A percentile compares a stretch with the other conserved stretches of the same genome.
Evolutionary conservation across 345 rosid species (phyloP).

Genomic region (Mercurialis annua): DNA sequence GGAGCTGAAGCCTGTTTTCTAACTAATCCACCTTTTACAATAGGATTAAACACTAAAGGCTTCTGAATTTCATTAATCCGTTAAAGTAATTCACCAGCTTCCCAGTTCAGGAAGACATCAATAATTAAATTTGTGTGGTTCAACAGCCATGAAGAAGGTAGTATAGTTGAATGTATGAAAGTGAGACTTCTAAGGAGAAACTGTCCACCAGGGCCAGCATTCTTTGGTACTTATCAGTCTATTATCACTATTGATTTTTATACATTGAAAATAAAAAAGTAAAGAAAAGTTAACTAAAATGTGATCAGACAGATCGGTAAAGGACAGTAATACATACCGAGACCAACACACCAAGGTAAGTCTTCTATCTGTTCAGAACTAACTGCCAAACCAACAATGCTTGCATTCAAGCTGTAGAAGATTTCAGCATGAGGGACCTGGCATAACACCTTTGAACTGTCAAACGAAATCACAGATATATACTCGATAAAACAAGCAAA

Average conservation of each 20-base stretch:
- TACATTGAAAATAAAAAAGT: background rate
- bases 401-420: slow-evolving; percentile 76
- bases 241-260: background rate
- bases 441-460: slow-evolving; percentile 22
- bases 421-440: slow-evolving; percentile 66
- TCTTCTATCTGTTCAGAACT: slow-evolving; percentile 54
- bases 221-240: background rate
- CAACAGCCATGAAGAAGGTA: background rate
- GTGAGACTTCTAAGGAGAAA: background rate
- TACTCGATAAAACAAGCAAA: background rate
- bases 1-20: background rate
- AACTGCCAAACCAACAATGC: slow-evolving; percentile 84
- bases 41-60: too few relatives aligned
- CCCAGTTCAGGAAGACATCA: background rate
- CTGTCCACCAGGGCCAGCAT: background rate
- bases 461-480: slow-evolving; percentile 3
- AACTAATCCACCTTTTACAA: background rate
- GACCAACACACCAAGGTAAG: slow-evolving; percentile 75
- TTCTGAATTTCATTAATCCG: background rate
- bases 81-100: background rate
- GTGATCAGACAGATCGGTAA: background rate
- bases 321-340: slow-evolving; percentile 51
- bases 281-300: slow-evolving; percentile 3
- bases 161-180: background rate
- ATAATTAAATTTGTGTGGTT: background rate